Conservation (phyloP, 805 yeast species). For the Pichia manshurica region DNA sequence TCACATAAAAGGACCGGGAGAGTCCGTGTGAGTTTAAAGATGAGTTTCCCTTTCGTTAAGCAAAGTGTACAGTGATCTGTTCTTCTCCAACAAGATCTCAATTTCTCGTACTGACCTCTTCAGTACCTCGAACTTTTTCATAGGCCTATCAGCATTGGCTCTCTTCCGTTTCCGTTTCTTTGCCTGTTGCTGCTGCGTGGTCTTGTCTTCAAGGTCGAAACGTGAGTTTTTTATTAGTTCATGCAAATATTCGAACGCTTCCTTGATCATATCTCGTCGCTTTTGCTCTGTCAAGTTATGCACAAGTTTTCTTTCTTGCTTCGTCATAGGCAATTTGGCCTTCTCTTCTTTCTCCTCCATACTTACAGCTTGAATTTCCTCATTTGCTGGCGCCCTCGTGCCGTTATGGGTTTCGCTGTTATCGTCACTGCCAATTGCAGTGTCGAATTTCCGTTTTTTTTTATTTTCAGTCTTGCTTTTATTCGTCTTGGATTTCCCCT, state of each 20-base stretch:
- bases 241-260: conserved; percentile 32
- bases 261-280: conserved; percentile 33
- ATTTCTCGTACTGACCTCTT: conserved; percentile 26
- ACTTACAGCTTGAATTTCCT: no score
- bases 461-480: background rate
- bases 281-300: conserved; percentile 37
- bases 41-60: conserved; percentile 1
- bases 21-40: no score
- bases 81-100: conserved; percentile 19
- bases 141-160: conserved; percentile 13
- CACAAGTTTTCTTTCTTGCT: conserved; percentile 31
- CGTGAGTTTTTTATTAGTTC: conserved; percentile 17
- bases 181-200: background rate
- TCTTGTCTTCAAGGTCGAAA: conserved; percentile 12
- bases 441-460: background rate
- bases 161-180: conserved; percentile 9
- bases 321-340: background rate
- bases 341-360: background rate
- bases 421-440: background rate
- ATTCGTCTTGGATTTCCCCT: no score
- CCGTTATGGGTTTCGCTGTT: no score
- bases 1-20: no score
- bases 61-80: conserved; percentile 8
- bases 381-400: no score
- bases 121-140: conserved; percentile 24